Conservation (phyloP, 2,329 filamentous ascomycete species). For the Monilinia polystroma region DNA sequence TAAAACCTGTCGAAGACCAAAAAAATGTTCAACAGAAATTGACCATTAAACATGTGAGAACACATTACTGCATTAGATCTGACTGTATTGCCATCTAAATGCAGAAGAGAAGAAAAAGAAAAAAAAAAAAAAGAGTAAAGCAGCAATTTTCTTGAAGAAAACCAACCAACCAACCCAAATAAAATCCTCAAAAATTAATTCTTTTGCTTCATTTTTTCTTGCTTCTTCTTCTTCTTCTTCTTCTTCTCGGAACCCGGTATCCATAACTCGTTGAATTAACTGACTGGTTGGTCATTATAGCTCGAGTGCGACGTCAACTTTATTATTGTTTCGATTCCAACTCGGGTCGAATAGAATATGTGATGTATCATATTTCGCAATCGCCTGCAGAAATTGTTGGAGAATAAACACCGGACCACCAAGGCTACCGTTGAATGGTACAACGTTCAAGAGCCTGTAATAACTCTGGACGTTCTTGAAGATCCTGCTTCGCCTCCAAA, state of each 20-base stretch:
- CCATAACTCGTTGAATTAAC: slow-evolving; percentile 22
- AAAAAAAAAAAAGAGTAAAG: slow-evolving; percentile 35
- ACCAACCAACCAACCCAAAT: slow-evolving; percentile 28
- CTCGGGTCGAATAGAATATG: slow-evolving; percentile 2
- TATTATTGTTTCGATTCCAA: not conserved
- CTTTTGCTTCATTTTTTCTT: slow-evolving; percentile 12
- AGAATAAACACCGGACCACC: slow-evolving; percentile 42
- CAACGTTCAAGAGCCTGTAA: slow-evolving; percentile 78
- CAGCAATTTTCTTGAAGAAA: slow-evolving; percentile 32
- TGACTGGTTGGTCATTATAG: not conserved
- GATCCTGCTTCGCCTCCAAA: slow-evolving; percentile 71
- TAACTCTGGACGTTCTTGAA: slow-evolving; percentile 80
- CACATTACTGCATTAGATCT: slow-evolving; percentile 35
- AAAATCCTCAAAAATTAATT: slow-evolving; percentile 23
- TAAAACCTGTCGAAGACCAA: slow-evolving; percentile 17
- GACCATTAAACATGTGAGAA: slow-evolving; percentile 31
- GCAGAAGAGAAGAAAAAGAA: slow-evolving; percentile 32
- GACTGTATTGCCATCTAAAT: slow-evolving; percentile 40
- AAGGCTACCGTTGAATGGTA: slow-evolving; percentile 44
- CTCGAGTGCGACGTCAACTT: slow-evolving; percentile 6
- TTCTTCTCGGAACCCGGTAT: slow-evolving; percentile 23
- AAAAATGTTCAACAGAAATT: slow-evolving; percentile 17
- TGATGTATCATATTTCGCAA: slow-evolving; percentile 21
- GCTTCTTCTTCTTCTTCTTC: slow-evolving; percentile 11
- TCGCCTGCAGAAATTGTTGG: slow-evolving; percentile 27